Conservation (phyloP, 306 rosid genomes). For the Trichosanthes truncata region DNA sequence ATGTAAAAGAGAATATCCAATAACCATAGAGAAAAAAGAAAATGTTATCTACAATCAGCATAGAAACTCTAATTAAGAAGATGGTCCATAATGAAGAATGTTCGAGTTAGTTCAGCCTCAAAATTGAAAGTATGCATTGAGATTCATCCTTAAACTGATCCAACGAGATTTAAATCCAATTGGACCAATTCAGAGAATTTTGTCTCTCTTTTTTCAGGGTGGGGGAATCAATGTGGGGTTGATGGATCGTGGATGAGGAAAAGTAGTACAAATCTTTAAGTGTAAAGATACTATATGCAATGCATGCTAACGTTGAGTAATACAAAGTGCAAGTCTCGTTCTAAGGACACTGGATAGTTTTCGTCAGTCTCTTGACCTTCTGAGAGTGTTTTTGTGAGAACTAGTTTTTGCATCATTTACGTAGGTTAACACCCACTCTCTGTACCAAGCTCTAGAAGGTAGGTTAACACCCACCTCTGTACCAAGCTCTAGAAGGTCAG, state of each 20-base stretch:
- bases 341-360: not conserved
- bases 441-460: not conserved
- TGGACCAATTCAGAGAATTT: not conserved
- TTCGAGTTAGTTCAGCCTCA: not conserved
- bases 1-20: not conserved
- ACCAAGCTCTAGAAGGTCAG: not conserved
- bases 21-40: not conserved
- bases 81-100: not conserved
- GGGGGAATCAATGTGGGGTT: not conserved
- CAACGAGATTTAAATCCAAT: not conserved
- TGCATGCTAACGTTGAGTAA: not conserved
- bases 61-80: not conserved
- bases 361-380: not conserved
- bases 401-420: too few relatives aligned
- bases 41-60: not conserved
- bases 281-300: not conserved
- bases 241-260: not conserved
- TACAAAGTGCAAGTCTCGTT: too few relatives aligned
- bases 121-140: not conserved
- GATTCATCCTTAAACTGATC: not conserved
- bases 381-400: not conserved
- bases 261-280: not conserved
- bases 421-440: too few relatives aligned
- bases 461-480: too few relatives aligned
- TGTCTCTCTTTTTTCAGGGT: not conserved